A percentile compares a stretch with the other conserved stretches of the same genome.
Conservation (phyloP, 192 early-diverging fungal species). For the Lobosporangium transversale region DNA sequence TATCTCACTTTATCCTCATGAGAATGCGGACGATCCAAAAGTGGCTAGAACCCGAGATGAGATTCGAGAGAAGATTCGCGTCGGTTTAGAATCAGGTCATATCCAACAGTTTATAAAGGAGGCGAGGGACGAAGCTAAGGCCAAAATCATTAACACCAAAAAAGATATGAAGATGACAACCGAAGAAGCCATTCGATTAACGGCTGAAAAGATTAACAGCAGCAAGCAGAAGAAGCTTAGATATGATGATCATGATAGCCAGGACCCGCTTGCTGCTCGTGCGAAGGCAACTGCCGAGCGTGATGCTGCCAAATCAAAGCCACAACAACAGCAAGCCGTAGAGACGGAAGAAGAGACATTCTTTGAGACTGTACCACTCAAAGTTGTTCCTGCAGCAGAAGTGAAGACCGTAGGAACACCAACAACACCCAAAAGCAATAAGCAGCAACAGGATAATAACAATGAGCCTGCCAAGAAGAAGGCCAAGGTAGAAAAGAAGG, state of each 20-base stretch:
- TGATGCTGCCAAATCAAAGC: slow-evolving; percentile 11
- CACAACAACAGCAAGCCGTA: neutral
- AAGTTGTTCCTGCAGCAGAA: slow-evolving; percentile 12
- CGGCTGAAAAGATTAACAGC: slow-evolving; percentile 39
- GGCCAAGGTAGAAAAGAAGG: neutral
- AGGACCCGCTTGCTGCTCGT: slow-evolving; percentile 26
- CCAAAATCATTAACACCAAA: slow-evolving; percentile 43
- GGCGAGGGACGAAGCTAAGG: slow-evolving; percentile 31
- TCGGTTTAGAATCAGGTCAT: slow-evolving; percentile 29
- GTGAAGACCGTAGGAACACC: neutral
- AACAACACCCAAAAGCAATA: neutral
- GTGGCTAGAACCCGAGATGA: slow-evolving; percentile 12
- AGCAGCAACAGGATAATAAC: neutral
- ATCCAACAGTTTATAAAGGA: slow-evolving; percentile 34
- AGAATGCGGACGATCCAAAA: slow-evolving; percentile 35
- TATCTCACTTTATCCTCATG: slow-evolving; percentile 53
- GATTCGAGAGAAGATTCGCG: slow-evolving; percentile 48
- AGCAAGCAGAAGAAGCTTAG: slow-evolving; percentile 31
- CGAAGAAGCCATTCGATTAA: slow-evolving; percentile 31
- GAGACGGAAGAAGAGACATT: slow-evolving; percentile 39
- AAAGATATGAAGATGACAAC: slow-evolving; percentile 18
- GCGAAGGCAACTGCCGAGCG: slow-evolving; percentile 39
- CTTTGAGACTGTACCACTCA: slow-evolving; percentile 36
- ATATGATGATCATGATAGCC: too few relatives aligned
- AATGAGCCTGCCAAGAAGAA: slow-evolving; percentile 1